Base-by-base conservation (phyloP, 2,329 filamentous ascomycete species). In the Calonectria ilicicola region DNA sequence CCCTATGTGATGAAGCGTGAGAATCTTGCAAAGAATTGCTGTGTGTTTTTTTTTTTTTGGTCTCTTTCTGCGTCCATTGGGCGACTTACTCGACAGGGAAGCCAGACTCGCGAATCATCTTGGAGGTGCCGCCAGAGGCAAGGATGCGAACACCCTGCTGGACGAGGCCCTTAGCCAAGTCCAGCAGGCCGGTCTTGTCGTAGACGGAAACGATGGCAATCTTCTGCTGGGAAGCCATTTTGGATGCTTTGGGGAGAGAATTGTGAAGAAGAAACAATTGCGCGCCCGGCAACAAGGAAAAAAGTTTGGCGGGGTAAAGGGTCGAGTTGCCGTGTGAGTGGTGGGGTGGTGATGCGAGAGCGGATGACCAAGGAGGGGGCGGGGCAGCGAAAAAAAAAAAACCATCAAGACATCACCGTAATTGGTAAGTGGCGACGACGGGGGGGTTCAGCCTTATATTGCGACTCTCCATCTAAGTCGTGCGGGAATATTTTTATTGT, bases 171-270 rank as follows among this genome's bases (percentile, higher is more conserved):
- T 98, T 98, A 81, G 95, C 95, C 79, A 98, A 90, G 86, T 98
- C 96, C 78, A 98, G 88, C 78, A 98, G 91, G 73, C 96, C 97
- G 69, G 96, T 98, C 92, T 99, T 99, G 90, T 99, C 95, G 84
- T 97, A 98, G 88, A 98, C 97, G 77, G 96, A 98, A 84, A 99
- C 90, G 83, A 99, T 98, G 78, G 97, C 97, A 89, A 90, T 90
- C 82, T 90, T 88, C 83, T 91, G 90, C 73, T 84, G 80, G 32
- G 75, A 79, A 74, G 84, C 80, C 84, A 85, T 86, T 76, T 74
- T 81, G 76, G 64, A 73, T 65, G 40, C 68, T 56, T 51, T 23
- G 21, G 47, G 51, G 64, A 64, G 72, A 70, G 68, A 64, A 62
- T 69, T 69, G 67, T 60, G 68, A 74, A 74, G 73, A 66, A 71